Percentiles rank a stretch among this genome's conserved stretches.
Conservation (phyloP, 176 grass and related monocot genomes). For the Tuctoria greenei region DNA sequence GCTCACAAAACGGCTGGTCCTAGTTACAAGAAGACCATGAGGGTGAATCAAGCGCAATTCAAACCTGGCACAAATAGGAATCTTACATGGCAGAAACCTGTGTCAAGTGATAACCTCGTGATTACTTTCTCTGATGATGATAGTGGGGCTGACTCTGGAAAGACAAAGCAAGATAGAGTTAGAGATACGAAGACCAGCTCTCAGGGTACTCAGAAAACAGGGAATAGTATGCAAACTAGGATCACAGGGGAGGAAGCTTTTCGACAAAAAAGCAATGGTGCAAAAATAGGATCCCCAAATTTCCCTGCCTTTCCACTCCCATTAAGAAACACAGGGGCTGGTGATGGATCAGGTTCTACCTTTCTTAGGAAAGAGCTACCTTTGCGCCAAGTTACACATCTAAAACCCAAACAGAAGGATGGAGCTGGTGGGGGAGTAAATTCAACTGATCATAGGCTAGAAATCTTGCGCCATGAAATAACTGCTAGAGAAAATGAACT, state of each 20-base stretch:
- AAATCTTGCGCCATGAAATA: conserved; percentile 85
- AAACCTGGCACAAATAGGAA: conserved; percentile 63
- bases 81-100: conserved; percentile 79
- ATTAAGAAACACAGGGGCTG: conserved; percentile 40
- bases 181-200: conserved; percentile 36
- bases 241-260: conserved; percentile 28
- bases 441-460: conserved; percentile 56
- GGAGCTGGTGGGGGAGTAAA: conserved; percentile 36
- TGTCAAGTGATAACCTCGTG: conserved; percentile 73
- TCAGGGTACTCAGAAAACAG: conserved; percentile 43
- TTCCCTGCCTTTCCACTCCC: conserved; percentile 30
- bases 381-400: conserved; percentile 42
- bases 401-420: conserved; percentile 45
- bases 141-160: conserved; percentile 63
- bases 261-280: conserved; percentile 27
- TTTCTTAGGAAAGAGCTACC: conserved; percentile 46
- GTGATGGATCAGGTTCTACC: conserved; percentile 38
- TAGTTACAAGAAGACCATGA: conserved; percentile 57
- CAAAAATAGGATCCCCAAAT: conserved; percentile 47
- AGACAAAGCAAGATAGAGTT: conserved; percentile 34
- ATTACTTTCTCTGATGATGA: conserved; percentile 97
- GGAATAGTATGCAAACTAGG: conserved; percentile 32
- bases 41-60: conserved; percentile 55
- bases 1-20: conserved; percentile 42
- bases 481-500: conserved; percentile 79